phyloP scores from a whole-genome alignment of 148 eudicot genomes.

The Vaccinium myrtillus region DNA sequence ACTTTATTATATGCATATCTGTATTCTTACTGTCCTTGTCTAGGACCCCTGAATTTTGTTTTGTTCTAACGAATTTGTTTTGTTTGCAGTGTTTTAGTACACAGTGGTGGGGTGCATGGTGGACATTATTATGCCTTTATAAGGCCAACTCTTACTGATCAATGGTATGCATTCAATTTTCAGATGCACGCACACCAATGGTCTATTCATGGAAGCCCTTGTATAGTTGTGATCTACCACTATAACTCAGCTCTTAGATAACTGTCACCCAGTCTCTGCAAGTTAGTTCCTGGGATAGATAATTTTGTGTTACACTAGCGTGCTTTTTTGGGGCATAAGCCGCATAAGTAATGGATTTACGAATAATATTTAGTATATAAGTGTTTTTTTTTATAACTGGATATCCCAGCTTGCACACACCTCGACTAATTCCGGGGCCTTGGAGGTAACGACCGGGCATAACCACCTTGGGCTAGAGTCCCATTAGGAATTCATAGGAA shows the following conservation, averaged over 20 bases:
- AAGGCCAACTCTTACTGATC: slow-evolving; percentile 83
- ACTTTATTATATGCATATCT: background rate
- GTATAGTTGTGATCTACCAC: background rate
- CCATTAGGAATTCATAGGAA: no score
- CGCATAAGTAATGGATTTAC: background rate
- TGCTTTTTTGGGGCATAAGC: background rate
- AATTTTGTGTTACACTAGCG: slow-evolving; percentile 1
- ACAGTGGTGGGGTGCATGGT: slow-evolving; percentile 95
- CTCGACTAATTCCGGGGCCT: no score
- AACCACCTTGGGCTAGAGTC: no score
- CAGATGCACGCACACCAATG: background rate
- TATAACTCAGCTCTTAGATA: background rate
- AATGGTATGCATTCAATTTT: slow-evolving; percentile 55
- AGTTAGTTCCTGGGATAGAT: background rate
- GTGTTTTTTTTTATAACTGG: no score
- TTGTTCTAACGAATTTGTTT: background rate
- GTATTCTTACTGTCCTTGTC: background rate
- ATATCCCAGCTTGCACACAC: no score
- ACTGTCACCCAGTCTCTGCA: background rate
- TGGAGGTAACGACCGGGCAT: no score
- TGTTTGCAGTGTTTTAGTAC: slow-evolving; percentile 83
- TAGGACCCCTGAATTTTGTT: background rate
- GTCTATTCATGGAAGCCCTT: background rate
- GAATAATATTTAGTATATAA: background rate
- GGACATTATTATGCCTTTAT: slow-evolving; percentile 95